phyloP scores from a whole-genome alignment of 495 filamentous ascomycete genomes.

The Pyrenopolyporus hunteri region DNA sequence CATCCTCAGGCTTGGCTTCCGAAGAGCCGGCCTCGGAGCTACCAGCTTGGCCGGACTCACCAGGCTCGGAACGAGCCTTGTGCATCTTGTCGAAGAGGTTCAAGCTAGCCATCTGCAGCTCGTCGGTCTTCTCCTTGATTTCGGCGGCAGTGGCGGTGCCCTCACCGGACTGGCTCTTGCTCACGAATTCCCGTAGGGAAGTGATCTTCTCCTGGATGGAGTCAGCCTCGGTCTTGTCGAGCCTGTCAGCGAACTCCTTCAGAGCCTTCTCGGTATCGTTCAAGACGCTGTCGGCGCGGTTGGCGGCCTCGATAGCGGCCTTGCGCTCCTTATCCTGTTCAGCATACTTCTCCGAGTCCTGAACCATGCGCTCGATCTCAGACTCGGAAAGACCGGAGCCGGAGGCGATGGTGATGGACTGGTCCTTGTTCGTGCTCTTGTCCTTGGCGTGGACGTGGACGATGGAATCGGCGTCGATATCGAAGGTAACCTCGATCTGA shows the following conservation, averaged over 20 bases:
- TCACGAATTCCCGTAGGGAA: constrained; percentile 84
- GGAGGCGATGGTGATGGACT: constrained; percentile 98
- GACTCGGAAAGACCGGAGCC: constrained; percentile 95
- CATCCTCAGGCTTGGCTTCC: constrained; percentile 86
- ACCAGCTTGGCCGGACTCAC: constrained; percentile 56
- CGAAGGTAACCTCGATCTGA: constrained; percentile 98
- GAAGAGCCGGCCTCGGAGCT: constrained; percentile 51
- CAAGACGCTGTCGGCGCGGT: constrained; percentile 93
- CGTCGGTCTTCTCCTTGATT: constrained; percentile 97
- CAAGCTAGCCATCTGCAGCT: constrained; percentile 93
- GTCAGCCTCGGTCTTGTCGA: constrained; percentile 96
- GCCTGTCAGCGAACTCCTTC: constrained; percentile 92
- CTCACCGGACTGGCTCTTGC: constrained; percentile 94
- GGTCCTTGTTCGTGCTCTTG: constrained; percentile 99
- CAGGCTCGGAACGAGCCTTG: constrained; percentile 78
- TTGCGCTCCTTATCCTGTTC: constrained; percentile 97
- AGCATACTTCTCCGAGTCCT: constrained; percentile 95
- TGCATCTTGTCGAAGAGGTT: constrained; percentile 99
- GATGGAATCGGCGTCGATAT: constrained; percentile 98
- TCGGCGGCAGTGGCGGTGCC: constrained; percentile 81
- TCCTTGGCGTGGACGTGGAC: constrained; percentile 99
- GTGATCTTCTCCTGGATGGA: constrained; percentile 93
- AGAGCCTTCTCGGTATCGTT: constrained; percentile 99
- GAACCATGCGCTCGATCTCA: constrained; percentile 96
- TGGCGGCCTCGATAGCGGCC: constrained; percentile 89